Percentiles rank a stretch among this genome's conserved stretches.
Conservation (phyloP, 192 early-diverging fungal species). For the Coemansia sp. region DNA sequence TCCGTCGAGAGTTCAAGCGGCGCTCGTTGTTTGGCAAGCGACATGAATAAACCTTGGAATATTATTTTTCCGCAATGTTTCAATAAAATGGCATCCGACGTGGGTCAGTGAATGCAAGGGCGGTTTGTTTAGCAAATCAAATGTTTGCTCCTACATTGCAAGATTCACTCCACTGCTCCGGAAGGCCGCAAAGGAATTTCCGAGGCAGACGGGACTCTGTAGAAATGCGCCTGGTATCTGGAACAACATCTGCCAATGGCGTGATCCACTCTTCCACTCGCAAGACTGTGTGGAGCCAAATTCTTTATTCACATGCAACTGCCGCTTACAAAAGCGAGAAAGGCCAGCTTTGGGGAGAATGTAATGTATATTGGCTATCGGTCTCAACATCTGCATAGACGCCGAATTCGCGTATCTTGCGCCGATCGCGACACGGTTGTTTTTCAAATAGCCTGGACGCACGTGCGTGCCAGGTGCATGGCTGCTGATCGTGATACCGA, state of each 20-base stretch:
- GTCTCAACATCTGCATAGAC: not conserved
- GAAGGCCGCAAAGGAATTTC: not conserved
- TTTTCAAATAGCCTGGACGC: not conserved
- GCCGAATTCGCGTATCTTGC: not conserved
- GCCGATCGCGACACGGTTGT: not conserved
- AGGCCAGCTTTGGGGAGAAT: no score
- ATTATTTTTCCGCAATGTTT: not conserved
- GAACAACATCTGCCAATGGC: not conserved
- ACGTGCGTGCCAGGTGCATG: not conserved
- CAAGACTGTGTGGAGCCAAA: not conserved
- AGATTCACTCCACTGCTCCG: not conserved
- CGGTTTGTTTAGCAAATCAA: not conserved
- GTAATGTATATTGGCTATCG: no score
- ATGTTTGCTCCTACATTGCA: not conserved
- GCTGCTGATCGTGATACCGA: not conserved
- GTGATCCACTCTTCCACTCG: not conserved
- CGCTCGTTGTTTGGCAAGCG: constrained; percentile 40
- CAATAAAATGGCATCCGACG: not conserved
- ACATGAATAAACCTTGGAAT: not conserved
- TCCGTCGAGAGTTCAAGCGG: constrained; percentile 32
- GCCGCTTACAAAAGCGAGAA: no score
- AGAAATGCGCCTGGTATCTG: not conserved
- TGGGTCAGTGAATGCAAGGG: not conserved
- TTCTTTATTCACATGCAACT: not conserved
- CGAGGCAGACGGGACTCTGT: not conserved